Percentiles rank a stretch among this genome's conserved stretches.
Evolutionary conservation across 2,329 filamentous ascomycete genomes (phyloP).

Genomic region (Verruconis gallopava): DNA sequence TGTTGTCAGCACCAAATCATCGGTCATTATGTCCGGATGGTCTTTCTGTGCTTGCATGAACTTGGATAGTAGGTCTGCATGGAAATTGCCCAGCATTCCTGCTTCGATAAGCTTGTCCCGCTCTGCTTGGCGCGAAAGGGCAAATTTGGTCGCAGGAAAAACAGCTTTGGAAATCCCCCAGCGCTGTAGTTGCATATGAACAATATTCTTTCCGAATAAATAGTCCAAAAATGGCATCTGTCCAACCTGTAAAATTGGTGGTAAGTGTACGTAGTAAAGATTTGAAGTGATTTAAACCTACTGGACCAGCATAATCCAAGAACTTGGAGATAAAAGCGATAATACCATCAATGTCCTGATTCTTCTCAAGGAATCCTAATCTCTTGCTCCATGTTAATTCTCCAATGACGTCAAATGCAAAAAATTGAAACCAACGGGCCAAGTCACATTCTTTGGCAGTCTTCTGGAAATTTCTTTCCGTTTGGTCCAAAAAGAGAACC

Average conservation of each 20-base stretch:
- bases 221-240: constrained; percentile 63
- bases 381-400: constrained; percentile 65
- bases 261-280: neutral
- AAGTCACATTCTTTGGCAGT: constrained; percentile 45
- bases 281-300: constrained; percentile 24
- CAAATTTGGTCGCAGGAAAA: constrained; percentile 62
- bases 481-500: constrained; percentile 50
- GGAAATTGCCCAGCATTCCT: constrained; percentile 24
- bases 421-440: constrained; percentile 63
- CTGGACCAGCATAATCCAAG: constrained; percentile 59
- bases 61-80: constrained; percentile 53
- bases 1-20: constrained; percentile 55
- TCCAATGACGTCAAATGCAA: constrained; percentile 71
- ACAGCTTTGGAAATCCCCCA: constrained; percentile 55
- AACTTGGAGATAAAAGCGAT: constrained; percentile 50
- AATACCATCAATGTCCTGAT: constrained; percentile 64
- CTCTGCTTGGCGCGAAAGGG: constrained; percentile 52
- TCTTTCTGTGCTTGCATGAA: constrained; percentile 56
- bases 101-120: constrained; percentile 41
- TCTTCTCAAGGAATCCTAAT: constrained; percentile 61
- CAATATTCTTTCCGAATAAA: constrained; percentile 60
- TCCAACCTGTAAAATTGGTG: constrained; percentile 41
- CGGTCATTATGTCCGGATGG: constrained; percentile 58
- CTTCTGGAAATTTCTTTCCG: constrained; percentile 28
- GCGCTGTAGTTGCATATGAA: constrained; percentile 54